Base-by-base conservation (phyloP, 495 filamentous ascomycete species). In the Xylaria longipes region DNA sequence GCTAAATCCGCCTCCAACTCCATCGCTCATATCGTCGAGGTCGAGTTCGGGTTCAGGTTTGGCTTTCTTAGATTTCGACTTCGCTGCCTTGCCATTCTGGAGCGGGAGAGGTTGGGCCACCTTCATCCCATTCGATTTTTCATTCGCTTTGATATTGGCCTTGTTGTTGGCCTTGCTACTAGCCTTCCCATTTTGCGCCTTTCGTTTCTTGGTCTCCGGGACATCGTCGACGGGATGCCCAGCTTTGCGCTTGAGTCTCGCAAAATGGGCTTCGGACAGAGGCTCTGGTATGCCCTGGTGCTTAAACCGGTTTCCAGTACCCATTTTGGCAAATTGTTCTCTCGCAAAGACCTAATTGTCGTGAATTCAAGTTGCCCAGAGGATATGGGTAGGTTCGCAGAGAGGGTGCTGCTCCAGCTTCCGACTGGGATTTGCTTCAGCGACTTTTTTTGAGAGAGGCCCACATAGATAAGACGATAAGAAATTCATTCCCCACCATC, bases 251-350 rank as follows among this genome's bases (percentile, higher is more conserved):
- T 97, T 93, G 68, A 91, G 79, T 64, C 89, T 89, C 41, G 90
- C 87, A 71, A 92, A 89, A 75, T 91, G 91, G 33, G 88, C 90
- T 80, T 97, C 94, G 74, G 95, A 91, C 70, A 97, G 88, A 37
- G 90, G 87, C 70, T 90, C 87, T 39, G 97, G 97, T 71, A 92
- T 88, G 45, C 94, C 97, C 85, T 99, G 96, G 83, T 98, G 97
- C 80, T 92, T 91, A 91, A 97, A 95, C 73, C 96, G 94, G 76
- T 94, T 93, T 73, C 94, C 92, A 70, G 88, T 85, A 83, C 95
- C 95, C 95, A 97, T 98, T 79, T 80, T 90, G 79, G 79, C 67
- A 15, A 48, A 39, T 31, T 73, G 22, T 0, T 7, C 48, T n/a
- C 48, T 41, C n/a, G 50, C 46, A 31, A 57, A 41, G 29, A 11